Evolutionary conservation across 768 basidiomycete genomes (phyloP), one percentile per base, ranked within the genome.

Genomic region (Auricularia heimuer): DNA sequence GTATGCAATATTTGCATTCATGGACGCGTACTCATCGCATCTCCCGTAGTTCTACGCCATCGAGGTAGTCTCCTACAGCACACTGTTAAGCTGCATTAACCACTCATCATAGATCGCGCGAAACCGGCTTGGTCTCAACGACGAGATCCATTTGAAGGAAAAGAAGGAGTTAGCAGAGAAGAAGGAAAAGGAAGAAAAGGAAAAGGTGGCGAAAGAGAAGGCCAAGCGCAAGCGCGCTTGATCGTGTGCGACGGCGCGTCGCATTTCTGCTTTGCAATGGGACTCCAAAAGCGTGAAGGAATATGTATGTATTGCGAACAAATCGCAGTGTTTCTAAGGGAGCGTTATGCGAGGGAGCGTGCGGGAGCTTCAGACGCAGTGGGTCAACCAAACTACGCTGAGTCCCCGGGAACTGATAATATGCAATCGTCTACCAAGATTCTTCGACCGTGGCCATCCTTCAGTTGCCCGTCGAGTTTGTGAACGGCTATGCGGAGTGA

Each of bases 111-210:
- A 97, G 90, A 95, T 99, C 74, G 85, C 93, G 10, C 86, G 97
- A 66, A 98, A 98, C 78, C 80, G 88, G 65, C 82, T 92, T 1
- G 94, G 94, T 1, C 81, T 98, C 61, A 99, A 99, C 75, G 92
- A 95, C 73, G 77, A 77, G 62, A 88, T 90, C 2, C 92, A 95
- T 76, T 85, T 93, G 73, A 72, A 87, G 54, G 94, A 92, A 21
- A 89, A 90, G 72, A 82, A 75, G 62, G 88, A 92, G 64, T 85
- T 75, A 18, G 77, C 76, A 67, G 79, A 79, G 71, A 80, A 80
- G 64, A 74, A 80, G n/a, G 78, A 73, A 45, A 85, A 87, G 77
- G 84, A 85, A 68, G 82, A 82, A 67, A 80, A 80, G 51, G 82
- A 83, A 34, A 60, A 60, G 29, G 56, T 6, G n/a, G 39, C 39